phyloP scores from a whole-genome alignment of 768 basidiomycete species.

The Boletus vinaceobasis region DNA sequence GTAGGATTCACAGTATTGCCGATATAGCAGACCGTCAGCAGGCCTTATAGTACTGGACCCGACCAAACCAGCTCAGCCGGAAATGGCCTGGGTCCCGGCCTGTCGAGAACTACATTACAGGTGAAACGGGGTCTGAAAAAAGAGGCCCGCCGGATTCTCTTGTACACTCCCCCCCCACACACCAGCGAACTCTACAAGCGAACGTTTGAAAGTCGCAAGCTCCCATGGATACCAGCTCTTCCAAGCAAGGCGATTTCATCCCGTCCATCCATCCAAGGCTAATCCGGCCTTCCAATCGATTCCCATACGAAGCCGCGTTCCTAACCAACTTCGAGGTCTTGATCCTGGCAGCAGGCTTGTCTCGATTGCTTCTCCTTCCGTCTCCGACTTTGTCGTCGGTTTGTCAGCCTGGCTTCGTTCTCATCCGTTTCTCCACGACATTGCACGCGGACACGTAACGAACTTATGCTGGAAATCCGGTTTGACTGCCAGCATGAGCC shows the following conservation, averaged over 20 bases:
- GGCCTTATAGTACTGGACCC: too few species aligned
- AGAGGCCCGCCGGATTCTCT: not conserved
- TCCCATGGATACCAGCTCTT: not conserved
- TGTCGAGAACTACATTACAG: not conserved
- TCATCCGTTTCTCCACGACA: not conserved
- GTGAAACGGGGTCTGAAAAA: not conserved
- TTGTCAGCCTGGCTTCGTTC: not conserved
- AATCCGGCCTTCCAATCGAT: not conserved
- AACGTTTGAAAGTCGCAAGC: not conserved
- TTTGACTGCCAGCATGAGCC: not conserved
- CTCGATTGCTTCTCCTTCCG: not conserved
- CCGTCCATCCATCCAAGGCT: not conserved
- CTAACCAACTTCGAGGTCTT: not conserved
- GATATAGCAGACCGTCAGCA: too few species aligned
- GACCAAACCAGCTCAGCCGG: too few species aligned
- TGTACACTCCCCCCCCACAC: not conserved
- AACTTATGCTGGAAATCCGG: not conserved
- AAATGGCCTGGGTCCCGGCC: too few species aligned
- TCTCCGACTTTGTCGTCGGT: not conserved
- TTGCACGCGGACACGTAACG: too few species aligned
- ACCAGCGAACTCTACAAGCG: not conserved
- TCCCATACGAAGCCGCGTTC: not conserved
- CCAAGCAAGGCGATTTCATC: not conserved
- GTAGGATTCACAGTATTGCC: not conserved
- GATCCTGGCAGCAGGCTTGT: not conserved